phyloP scores from a whole-genome alignment of 2,329 filamentous ascomycete species.

The Aspergillus sp. region DNA sequence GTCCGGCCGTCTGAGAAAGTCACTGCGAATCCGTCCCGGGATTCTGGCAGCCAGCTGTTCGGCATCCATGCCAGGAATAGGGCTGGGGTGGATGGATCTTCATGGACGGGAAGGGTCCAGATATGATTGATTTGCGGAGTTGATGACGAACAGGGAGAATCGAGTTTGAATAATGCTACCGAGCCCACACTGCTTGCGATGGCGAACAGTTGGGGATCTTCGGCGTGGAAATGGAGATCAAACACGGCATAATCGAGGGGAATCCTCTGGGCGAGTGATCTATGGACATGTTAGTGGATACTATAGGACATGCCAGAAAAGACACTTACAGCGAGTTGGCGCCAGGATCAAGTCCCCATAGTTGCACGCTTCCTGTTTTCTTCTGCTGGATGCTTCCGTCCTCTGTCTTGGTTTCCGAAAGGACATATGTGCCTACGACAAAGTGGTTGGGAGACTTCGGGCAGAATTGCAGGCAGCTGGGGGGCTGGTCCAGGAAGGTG shows the following conservation, averaged over 20 bases:
- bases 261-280: constrained; percentile 50
- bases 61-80: constrained; percentile 69
- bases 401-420: constrained; percentile 35
- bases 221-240: constrained; percentile 70
- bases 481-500: constrained; percentile 33
- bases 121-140: constrained; percentile 24
- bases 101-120: constrained; percentile 42
- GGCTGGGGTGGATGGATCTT: constrained; percentile 51
- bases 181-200: constrained; percentile 64
- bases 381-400: constrained; percentile 40
- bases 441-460: constrained; percentile 51
- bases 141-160: constrained; percentile 4
- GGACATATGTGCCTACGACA: constrained; percentile 74
- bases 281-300: constrained; percentile 22
- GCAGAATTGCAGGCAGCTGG: constrained; percentile 38
- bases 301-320: too few relatives aligned
- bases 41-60: constrained; percentile 14
- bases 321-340: too few relatives aligned
- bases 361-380: constrained; percentile 63
- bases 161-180: constrained; percentile 28
- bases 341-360: constrained; percentile 49
- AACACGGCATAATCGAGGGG: constrained; percentile 64
- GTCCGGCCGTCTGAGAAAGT: constrained; percentile 63
- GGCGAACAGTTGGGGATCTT: constrained; percentile 51
- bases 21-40: constrained; percentile 50